These are phyloP conservation scores for Dothistroma pini DNA, from an alignment of 2,329 filamentous ascomycete genomes.

Conservation along the genomic window DNA sequence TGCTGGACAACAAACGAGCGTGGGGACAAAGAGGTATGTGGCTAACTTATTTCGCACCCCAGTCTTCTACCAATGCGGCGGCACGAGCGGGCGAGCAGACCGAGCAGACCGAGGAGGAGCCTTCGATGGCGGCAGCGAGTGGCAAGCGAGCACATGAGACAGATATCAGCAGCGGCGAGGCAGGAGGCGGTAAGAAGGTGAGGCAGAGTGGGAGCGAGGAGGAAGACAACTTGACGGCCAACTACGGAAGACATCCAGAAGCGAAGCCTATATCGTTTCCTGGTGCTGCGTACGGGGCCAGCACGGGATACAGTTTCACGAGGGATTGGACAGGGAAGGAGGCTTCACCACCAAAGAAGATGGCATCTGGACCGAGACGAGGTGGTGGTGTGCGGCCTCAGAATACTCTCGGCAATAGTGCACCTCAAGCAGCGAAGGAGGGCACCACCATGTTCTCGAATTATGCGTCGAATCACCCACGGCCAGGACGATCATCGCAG, in stretches of 20 bases:
- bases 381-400: background rate
- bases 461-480: background rate
- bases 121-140: background rate
- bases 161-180: background rate
- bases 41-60: background rate
- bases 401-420: constrained; percentile 4
- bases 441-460: background rate
- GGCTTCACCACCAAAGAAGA: background rate
- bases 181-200: background rate
- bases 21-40: background rate
- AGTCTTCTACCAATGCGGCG: background rate
- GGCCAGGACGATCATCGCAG: background rate
- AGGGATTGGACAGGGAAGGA: constrained; percentile 1
- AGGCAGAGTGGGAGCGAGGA: background rate
- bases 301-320: background rate
- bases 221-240: constrained; percentile 1
- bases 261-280: constrained; percentile 2
- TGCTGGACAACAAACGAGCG: background rate
- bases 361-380: background rate
- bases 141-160: background rate
- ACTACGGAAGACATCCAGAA: background rate
- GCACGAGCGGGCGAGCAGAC: background rate
- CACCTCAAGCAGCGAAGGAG: constrained; percentile 13
- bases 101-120: background rate
- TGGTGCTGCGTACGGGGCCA: background rate